Evolutionary conservation across 2,329 filamentous ascomycete genomes (phyloP).

Genomic region (Harringtonia lauricola): DNA sequence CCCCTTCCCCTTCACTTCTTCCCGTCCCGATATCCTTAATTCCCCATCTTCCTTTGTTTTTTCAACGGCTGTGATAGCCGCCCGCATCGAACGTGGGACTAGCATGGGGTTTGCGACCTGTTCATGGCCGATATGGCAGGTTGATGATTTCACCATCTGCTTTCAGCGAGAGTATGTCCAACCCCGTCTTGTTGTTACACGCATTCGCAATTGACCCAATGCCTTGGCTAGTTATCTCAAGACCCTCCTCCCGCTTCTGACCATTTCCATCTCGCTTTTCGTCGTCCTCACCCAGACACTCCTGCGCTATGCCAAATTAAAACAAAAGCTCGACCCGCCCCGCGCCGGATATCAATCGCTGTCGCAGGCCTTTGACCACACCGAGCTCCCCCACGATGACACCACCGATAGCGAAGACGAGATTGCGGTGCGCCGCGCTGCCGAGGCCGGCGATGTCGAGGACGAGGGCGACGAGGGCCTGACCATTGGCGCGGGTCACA

Average conservation of each 20-base stretch:
- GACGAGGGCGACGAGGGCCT: slow-evolving; percentile 47
- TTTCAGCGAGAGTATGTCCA: slow-evolving; percentile 55
- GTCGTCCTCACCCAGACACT: slow-evolving; percentile 50
- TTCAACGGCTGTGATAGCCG: not conserved
- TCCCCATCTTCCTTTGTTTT: not conserved
- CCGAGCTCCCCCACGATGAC: slow-evolving; percentile 34
- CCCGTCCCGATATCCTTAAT: not conserved
- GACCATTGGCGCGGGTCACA: slow-evolving; percentile 44
- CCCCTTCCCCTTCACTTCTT: not conserved
- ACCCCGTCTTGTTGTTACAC: not conserved
- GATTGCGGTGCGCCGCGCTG: slow-evolving; percentile 19
- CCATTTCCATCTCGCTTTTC: slow-evolving; percentile 59
- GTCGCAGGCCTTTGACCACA: slow-evolving; percentile 24
- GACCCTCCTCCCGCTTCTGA: slow-evolving; percentile 64
- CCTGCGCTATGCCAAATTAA: slow-evolving; percentile 39
- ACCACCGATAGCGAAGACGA: slow-evolving; percentile 37
- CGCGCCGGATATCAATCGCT: slow-evolving; percentile 4
- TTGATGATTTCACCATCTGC: slow-evolving; percentile 53
- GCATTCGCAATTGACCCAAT: not conserved
- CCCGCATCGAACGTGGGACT: slow-evolving; percentile 9
- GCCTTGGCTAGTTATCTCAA: slow-evolving; percentile 57
- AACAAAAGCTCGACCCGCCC: slow-evolving; percentile 20
- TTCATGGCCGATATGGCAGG: slow-evolving; percentile 47
- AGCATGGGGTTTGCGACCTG: slow-evolving; percentile 42
- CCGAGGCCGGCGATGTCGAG: slow-evolving; percentile 42